These are phyloP conservation scores for Saccharomycopsis hybrid DNA, from an alignment of 1,139 yeast genomes.

Conservation along the genomic window DNA sequence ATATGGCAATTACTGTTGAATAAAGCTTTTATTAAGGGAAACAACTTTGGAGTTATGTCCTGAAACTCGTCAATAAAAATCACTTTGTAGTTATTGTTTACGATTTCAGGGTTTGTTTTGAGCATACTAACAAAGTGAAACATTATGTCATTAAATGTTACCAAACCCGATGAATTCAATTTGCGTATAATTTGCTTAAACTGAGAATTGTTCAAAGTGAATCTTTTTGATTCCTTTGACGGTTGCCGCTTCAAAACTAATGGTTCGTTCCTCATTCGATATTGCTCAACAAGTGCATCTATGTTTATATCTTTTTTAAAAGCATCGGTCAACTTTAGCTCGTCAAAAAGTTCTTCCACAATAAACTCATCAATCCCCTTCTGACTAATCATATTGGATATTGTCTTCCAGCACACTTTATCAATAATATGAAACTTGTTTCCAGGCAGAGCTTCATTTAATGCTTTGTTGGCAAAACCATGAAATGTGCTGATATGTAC, in stretches of 20 bases:
- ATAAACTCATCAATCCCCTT: too few relatives aligned
- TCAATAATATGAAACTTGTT: conserved; percentile 40
- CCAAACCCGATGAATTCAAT: conserved; percentile 31
- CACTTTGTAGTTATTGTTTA: conserved; percentile 28
- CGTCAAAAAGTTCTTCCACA: too few relatives aligned
- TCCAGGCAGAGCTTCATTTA: background rate
- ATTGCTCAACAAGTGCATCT: background rate
- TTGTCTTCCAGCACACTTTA: too few relatives aligned
- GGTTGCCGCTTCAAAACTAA: too few relatives aligned
- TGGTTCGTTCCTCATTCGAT: too few relatives aligned
- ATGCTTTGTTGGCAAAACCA: background rate
- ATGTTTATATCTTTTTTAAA: conserved; percentile 26
- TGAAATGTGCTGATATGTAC: background rate
- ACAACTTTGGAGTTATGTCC: conserved; percentile 53
- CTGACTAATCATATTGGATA: too few relatives aligned
- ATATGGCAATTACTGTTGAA: conserved; percentile 38
- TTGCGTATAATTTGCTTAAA: conserved; percentile 31
- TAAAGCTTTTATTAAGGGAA: conserved; percentile 23
- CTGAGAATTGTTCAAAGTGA: conserved; percentile 26
- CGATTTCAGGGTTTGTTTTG: conserved; percentile 18
- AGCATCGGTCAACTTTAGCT: conserved; percentile 52
- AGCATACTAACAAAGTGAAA: conserved; percentile 28
- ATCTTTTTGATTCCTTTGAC: background rate
- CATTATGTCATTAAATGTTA: conserved; percentile 38
- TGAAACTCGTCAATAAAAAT: conserved; percentile 72